A percentile compares a stretch with the other conserved stretches of the same genome.
These are phyloP conservation scores for Solanum megistacrolobum DNA, from an alignment of 257 asterid species.

Conservation along the genomic window DNA sequence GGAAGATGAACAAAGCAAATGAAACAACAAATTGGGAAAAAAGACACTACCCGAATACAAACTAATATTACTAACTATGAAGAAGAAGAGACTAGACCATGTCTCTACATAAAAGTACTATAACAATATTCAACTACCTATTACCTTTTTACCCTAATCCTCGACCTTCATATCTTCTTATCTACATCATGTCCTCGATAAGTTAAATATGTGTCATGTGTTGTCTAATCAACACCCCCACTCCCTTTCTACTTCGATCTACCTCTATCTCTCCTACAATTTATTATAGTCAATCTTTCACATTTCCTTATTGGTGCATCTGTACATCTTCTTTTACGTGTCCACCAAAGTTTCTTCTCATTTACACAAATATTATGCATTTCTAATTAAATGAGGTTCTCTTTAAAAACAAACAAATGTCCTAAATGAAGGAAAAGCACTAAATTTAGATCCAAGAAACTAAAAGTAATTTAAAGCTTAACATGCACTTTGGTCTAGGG, in stretches of 20 bases:
- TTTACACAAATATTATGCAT: not conserved
- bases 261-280: not conserved
- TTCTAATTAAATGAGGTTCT: not conserved
- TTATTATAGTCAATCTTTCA: not conserved
- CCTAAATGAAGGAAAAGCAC: not conserved
- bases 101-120: not conserved
- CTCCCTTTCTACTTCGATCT: not conserved
- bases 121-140: not conserved
- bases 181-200: not conserved
- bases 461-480: constrained; percentile 4
- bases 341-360: not conserved
- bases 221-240: not conserved
- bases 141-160: not conserved
- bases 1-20: not conserved
- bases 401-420: not conserved
- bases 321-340: not conserved
- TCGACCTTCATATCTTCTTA: not conserved
- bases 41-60: not conserved
- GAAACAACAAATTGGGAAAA: not conserved
- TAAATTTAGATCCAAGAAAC: not conserved
- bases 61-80: not conserved
- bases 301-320: not conserved
- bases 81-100: not conserved
- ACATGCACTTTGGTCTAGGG: constrained; percentile 15
- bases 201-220: not conserved